Base-by-base conservation (phyloP, 2,329 filamentous ascomycete genomes). In the Botrytis hyacinthi region DNA sequence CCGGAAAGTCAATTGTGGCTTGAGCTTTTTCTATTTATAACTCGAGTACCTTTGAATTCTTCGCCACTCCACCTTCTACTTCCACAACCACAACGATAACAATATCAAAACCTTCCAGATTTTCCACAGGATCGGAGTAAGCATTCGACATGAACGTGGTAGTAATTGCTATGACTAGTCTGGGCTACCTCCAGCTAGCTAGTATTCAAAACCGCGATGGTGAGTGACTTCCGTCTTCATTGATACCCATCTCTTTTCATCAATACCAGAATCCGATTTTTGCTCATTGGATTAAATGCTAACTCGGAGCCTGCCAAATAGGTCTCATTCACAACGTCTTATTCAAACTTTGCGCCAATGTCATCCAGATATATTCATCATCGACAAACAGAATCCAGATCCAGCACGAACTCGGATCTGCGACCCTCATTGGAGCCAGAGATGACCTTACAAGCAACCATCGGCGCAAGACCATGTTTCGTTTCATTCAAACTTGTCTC, bases 341-440 rank as follows among this genome's bases (percentile, higher is more conserved):
- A 12, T 60, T 60, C 16, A 60, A 35, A 1, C 29, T 60, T 5
- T 77, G 74, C 71, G 48, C 72, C 7, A 62, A 72, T 8, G 51
- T 76, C 4, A 66, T 77, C 63, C 59, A 71, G 37, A 75, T 76
- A 46, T 76, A 78, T 44, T n/a, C 65, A 10, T 63, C 74, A 51
- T 59, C 73, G 22, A 8, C 35, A 4, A 78, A 78, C 71, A 69
- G 70, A 18, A 14, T 74, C 14, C 54, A 75, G 4, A 48, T 79
- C 32, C 42, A 76, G 37, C 72, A 76, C 51, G 77, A 78, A 63
- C 72, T 78, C 18, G n/a, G 16, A 46, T 68, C n/a, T 18, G 65
- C 65, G 42, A 54, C 42, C 35, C 35, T 20, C 59, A 42, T 62
- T 68, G 4, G 20, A 65, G n/a, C 9, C 14, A 16, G 35, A 40